phyloP scores from a whole-genome alignment of 768 basidiomycete species.

The Dacryopinax primogenitus region DNA sequence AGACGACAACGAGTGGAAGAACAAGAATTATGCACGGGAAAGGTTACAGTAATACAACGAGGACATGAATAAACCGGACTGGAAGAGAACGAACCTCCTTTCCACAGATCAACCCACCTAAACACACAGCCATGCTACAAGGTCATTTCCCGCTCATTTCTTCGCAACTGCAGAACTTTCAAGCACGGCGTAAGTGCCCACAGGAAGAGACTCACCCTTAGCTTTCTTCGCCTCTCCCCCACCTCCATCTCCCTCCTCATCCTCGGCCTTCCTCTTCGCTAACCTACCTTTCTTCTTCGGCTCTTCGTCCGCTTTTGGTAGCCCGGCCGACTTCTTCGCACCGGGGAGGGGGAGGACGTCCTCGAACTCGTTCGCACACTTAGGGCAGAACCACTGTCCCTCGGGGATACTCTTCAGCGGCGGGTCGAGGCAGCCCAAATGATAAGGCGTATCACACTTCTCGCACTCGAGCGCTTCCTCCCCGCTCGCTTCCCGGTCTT shows the following conservation, averaged over 20 bases:
- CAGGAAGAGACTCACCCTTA: not conserved
- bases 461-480: conserved; percentile 80
- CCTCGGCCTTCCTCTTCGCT: conserved; percentile 4
- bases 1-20: not conserved
- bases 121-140: not conserved
- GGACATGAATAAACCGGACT: not conserved
- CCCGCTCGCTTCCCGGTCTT: conserved; percentile 45
- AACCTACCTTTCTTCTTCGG: not conserved
- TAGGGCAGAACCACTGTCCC: conserved; percentile 53
- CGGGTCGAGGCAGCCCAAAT: conserved; percentile 66
- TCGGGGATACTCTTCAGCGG: conserved; percentile 66
- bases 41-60: conserved; percentile 9
- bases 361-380: conserved; percentile 4
- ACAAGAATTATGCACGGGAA: not conserved
- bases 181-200: not conserved
- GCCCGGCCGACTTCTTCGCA: not conserved
- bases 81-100: not conserved
- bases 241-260: not conserved
- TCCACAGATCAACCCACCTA: not conserved
- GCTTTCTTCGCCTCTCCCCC: not conserved
- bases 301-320: not conserved
- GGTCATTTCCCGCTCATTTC: not conserved
- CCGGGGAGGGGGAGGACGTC: not conserved
- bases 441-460: conserved; percentile 88
- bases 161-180: not conserved